Conservation (phyloP, 2,329 filamentous ascomycete genomes). For the Aureobasidium subglaciale region DNA sequence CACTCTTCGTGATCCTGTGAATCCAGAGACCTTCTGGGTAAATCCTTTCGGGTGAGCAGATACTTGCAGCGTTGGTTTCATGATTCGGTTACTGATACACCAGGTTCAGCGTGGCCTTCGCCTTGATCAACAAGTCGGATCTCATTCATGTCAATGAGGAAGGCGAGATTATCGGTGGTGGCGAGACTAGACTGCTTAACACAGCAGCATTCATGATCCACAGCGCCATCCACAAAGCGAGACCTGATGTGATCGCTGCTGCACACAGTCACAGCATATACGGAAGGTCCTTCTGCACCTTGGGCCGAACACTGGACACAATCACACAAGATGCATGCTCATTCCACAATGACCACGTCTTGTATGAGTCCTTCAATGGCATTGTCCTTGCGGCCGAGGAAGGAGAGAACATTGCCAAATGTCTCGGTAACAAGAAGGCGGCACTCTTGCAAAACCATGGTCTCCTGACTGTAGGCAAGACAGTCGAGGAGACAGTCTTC, state of each 20-base stretch:
- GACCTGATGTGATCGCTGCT: conserved; percentile 40
- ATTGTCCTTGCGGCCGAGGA: conserved; percentile 40
- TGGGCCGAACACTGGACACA: conserved; percentile 38
- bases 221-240: conserved; percentile 32
- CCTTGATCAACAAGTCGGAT: conserved; percentile 38
- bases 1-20: conserved; percentile 34
- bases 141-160: conserved; percentile 39
- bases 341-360: conserved; percentile 35
- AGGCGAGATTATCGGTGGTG: conserved; percentile 38
- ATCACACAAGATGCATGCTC: conserved; percentile 39
- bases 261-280: conserved; percentile 41
- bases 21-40: conserved; percentile 33
- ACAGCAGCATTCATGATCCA: conserved; percentile 43
- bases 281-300: conserved; percentile 37
- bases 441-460: conserved; percentile 40
- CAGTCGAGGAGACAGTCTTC: conserved; percentile 37
- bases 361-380: conserved; percentile 40
- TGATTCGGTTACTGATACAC: too few species aligned
- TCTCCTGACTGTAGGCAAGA: conserved; percentile 36
- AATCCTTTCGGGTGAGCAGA: conserved; percentile 27
- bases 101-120: conserved; percentile 37
- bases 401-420: conserved; percentile 36
- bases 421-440: conserved; percentile 35
- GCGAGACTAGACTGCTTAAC: conserved; percentile 34
- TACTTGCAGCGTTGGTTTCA: background rate